Conservation (phyloP, 179 eudicot species). For the Carnegiea gigantea region DNA sequence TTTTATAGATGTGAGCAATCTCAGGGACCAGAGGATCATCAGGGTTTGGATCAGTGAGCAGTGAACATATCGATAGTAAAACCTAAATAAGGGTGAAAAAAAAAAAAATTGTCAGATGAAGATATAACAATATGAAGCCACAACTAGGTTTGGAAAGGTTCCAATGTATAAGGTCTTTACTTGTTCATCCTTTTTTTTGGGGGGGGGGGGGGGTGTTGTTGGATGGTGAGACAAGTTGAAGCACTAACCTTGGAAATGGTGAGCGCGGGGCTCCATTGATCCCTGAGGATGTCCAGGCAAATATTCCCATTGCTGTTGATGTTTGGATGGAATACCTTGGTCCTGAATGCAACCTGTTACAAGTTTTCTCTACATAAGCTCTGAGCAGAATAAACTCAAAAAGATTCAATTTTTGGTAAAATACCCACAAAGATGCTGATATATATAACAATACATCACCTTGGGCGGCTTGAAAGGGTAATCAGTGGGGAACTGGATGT, state of each 20-base stretch:
- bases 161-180: too few species aligned
- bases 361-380: neutral
- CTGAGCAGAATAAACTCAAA: neutral
- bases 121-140: too few species aligned
- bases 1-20: slow-evolving; percentile 59
- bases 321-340: slow-evolving; percentile 60
- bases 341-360: slow-evolving; percentile 53
- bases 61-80: slow-evolving; percentile 52
- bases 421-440: neutral
- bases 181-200: too few species aligned
- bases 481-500: slow-evolving; percentile 55
- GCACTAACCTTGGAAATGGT: slow-evolving; percentile 55
- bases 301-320: slow-evolving; percentile 62
- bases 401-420: neutral
- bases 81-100: slow-evolving; percentile 30
- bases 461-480: slow-evolving; percentile 73
- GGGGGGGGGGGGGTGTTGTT: too few species aligned
- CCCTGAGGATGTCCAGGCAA: slow-evolving; percentile 56
- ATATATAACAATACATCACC: slow-evolving; percentile 21
- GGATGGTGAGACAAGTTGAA: neutral
- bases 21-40: slow-evolving; percentile 67
- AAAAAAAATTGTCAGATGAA: neutral
- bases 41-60: slow-evolving; percentile 67
- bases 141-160: too few species aligned
- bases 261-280: slow-evolving; percentile 70